These are phyloP conservation scores for Solanum piurae DNA, from an alignment of 257 asterid species.

Conservation along the genomic window DNA sequence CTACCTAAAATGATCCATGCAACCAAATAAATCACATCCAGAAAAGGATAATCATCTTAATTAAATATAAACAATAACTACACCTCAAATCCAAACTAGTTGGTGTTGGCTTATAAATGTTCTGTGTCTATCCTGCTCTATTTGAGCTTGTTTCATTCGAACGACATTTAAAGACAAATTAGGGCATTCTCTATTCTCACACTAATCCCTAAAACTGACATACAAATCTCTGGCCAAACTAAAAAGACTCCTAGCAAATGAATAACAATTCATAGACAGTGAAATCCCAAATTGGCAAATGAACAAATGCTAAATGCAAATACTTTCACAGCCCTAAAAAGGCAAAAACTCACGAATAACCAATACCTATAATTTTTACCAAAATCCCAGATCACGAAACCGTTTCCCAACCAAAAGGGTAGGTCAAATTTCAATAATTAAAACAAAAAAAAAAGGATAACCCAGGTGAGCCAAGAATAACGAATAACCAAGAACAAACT, in stretches of 20 bases:
- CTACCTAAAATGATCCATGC: neutral
- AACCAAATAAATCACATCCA: neutral
- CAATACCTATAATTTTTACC: neutral
- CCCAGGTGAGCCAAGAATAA: neutral
- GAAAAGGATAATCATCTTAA: neutral
- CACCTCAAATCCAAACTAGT: neutral
- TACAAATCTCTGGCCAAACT: neutral
- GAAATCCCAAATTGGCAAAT: neutral
- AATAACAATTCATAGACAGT: neutral
- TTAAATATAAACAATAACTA: neutral
- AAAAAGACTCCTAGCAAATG: neutral
- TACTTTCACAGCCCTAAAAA: neutral
- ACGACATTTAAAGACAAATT: neutral
- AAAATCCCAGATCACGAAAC: neutral
- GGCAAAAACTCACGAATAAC: neutral
- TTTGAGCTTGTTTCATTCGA: neutral
- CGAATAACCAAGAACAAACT: neutral
- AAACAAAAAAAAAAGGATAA: neutral
- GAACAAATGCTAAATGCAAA: neutral
- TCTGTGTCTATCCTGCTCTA: neutral
- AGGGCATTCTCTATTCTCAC: neutral
- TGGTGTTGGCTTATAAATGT: neutral
- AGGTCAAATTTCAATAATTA: neutral
- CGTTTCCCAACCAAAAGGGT: neutral
- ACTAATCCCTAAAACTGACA: neutral